Evolutionary conservation across 805 yeast genomes (phyloP).

Genomic region (Lipomyces yamadae): DNA sequence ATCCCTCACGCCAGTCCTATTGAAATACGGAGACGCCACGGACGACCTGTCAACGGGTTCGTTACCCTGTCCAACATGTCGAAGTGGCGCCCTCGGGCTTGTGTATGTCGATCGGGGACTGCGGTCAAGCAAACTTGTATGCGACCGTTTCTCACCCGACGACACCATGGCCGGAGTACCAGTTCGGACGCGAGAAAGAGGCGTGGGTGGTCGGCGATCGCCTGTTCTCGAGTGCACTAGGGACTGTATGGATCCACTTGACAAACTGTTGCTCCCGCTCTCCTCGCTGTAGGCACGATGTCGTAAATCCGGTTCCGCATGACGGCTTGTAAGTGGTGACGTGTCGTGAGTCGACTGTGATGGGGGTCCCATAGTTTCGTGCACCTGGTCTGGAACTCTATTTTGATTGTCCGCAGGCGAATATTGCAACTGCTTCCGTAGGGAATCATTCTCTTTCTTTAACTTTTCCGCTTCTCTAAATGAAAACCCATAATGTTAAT

Average conservation of each 20-base stretch:
- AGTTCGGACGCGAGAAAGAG: not conserved
- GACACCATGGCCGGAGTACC: slow-evolving; percentile 2
- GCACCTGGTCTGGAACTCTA: not conserved
- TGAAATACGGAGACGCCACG: slow-evolving; percentile 8
- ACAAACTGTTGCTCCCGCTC: not conserved
- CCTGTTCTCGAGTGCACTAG: not conserved
- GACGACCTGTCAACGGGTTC: not conserved
- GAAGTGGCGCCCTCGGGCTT: not conserved
- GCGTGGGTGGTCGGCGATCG: not conserved
- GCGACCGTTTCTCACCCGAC: slow-evolving; percentile 1
- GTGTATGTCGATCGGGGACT: not conserved
- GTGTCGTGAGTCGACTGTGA: not conserved
- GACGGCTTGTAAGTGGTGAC: not conserved
- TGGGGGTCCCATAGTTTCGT: not conserved
- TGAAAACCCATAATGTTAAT: not conserved
- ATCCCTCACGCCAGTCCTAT: not conserved
- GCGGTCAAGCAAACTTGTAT: not conserved
- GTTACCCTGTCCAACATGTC: not conserved
- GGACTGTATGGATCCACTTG: not conserved
- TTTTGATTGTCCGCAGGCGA: not conserved
- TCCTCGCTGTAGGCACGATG: not conserved
- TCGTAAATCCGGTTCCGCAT: not conserved
- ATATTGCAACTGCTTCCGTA: slow-evolving; percentile 3
- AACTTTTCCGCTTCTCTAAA: slow-evolving; percentile 6
- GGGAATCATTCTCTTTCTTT: slow-evolving; percentile 7